Conservation (phyloP, 2,329 filamentous ascomycete genomes). For the Botrytis tulipae region DNA sequence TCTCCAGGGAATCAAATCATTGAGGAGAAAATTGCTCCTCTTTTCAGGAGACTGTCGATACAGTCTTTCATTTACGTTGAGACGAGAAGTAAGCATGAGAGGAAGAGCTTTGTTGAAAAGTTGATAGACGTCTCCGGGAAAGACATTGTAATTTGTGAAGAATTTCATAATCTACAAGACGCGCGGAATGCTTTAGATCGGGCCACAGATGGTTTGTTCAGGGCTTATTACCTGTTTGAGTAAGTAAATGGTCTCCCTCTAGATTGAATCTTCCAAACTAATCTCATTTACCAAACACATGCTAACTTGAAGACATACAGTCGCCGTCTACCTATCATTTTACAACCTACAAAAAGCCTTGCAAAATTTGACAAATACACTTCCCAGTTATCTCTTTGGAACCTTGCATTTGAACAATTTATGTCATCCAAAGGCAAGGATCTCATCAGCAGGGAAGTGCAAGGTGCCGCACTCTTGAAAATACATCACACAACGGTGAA, state of each 20-base stretch:
- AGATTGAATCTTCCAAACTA: background rate
- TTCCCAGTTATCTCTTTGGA: background rate
- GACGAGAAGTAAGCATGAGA: background rate
- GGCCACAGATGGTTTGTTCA: background rate
- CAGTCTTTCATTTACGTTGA: background rate
- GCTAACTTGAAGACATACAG: background rate
- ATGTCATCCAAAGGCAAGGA: background rate
- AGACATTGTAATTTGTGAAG: rapidly evolving
- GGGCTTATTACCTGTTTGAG: background rate
- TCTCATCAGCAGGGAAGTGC: background rate
- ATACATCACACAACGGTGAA: background rate
- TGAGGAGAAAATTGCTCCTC: background rate
- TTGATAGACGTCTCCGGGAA: background rate
- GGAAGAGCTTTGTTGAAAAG: background rate
- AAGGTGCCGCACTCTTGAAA: background rate
- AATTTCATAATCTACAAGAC: background rate
- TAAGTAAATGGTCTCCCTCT: background rate
- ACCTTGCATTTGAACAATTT: background rate
- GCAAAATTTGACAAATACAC: background rate
- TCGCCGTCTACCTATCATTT: background rate
- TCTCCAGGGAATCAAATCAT: background rate
- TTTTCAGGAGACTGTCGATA: background rate
- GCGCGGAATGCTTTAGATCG: background rate
- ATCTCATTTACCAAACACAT: background rate
- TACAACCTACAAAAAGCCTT: background rate